phyloP scores from a whole-genome alignment of 164 flowering plant species.

The Vitis vinifera region DNA sequence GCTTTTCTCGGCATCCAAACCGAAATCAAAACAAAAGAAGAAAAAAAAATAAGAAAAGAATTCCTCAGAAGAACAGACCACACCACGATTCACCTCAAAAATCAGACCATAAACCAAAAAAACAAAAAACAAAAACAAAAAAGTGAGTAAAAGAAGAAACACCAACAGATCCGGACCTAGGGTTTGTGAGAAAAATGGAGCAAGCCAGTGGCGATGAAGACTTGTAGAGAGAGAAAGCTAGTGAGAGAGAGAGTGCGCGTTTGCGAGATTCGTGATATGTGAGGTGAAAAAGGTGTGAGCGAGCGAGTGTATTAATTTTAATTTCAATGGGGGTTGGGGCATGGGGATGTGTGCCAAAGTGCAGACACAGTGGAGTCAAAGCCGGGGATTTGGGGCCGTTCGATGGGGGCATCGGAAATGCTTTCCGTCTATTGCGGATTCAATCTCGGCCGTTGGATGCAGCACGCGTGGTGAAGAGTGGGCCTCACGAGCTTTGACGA shows the following conservation, averaged over 20 bases:
- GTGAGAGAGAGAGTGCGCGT: neutral
- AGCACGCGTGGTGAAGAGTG: constrained; percentile 44
- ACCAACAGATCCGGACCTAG: constrained; percentile 8
- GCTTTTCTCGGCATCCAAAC: constrained; percentile 7
- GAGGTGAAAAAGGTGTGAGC: neutral
- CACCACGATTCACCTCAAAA: too few species aligned
- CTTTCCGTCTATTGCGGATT: constrained; percentile 40
- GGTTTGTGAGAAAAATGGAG: neutral
- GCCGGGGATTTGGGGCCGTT: constrained; percentile 37
- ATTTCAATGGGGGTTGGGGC: neutral
- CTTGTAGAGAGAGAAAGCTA: constrained; percentile 10
- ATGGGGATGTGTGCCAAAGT: constrained; percentile 19
- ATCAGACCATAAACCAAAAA: too few species aligned
- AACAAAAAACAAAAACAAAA: too few species aligned
- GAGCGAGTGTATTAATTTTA: neutral
- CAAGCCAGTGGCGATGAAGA: constrained; percentile 3
- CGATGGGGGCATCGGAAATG: constrained; percentile 27
- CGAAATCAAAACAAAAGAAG: neutral
- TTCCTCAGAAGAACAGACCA: too few species aligned
- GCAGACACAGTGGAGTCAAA: constrained; percentile 38
- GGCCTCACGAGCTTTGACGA: constrained; percentile 35
- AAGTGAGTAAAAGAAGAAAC: neutral
- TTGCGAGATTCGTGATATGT: neutral
- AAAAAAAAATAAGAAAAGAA: too few species aligned
- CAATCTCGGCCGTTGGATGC: constrained; percentile 35